Evolutionary conservation across 441 rosid species (phyloP), one percentile per base, ranked within the genome.

Genomic region (Erysimum cheiri): DNA sequence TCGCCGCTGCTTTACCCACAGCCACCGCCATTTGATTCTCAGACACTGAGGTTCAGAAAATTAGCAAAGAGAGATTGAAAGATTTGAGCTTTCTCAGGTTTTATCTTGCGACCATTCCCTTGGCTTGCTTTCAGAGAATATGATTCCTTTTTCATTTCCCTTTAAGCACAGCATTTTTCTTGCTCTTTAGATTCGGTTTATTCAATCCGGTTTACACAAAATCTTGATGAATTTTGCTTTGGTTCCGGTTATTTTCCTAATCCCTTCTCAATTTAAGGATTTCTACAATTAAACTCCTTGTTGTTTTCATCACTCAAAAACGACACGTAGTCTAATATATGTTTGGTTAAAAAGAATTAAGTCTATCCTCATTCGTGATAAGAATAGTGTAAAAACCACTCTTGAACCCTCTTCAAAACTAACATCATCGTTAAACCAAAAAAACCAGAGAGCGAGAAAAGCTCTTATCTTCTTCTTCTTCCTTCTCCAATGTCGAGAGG

Each of bases 401-500:
- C 63, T 62, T 60, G 49, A 50, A 49, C 60, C 36, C 61, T 29
- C 44, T 35, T 4, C 14, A 14, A 55, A 19, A 56, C 55, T 22
- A 49, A 69, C 60, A 0, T 37, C 49, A 15, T 62, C 55, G 44
- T 35, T 39, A 35, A 46, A 28, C 53, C 48, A 14, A 71, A 14
- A 71, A 26, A 32, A 63, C 64, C 64, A 66, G 71, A 56, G 69
- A 67, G 67, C 3, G 64, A n/a, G 47, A 60, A 46, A 44, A 61
- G 68, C 67, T 71, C 70, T 78, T 74, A 60, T 71, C 60, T 57
- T 48, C 54, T 6, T 41, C 47, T 35, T 8, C 37, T 36, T 40
- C n/a, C 54, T 59, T 52, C 44, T 60, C 56, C 82, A 33, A 84
- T 86, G 91, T 77, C 92, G 35, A 71, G 88, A 63, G 92, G 95